Percentiles rank a stretch among this genome's conserved stretches.
These are phyloP conservation scores for Volvariella volvacea DNA, from an alignment of 1,284 basidiomycete species.

Conservation along the genomic window DNA sequence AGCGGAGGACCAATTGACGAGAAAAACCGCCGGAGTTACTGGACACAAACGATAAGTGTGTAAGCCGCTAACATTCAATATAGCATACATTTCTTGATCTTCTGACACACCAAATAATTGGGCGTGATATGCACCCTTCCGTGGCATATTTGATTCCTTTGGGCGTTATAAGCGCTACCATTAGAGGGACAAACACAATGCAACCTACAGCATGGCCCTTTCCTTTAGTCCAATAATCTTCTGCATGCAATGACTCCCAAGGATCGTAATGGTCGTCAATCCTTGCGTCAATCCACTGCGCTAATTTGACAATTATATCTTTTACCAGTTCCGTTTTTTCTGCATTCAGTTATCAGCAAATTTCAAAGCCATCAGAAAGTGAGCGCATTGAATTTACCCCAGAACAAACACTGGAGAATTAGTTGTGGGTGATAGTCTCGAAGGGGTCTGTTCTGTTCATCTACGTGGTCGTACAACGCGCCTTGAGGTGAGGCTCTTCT, in stretches of 20 bases:
- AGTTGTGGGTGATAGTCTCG: conserved; percentile 89
- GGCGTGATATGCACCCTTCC: background rate
- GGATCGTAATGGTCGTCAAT: conserved; percentile 9
- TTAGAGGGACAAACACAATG: too few relatives aligned
- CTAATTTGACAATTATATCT: conserved; percentile 67
- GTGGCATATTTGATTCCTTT: too few relatives aligned
- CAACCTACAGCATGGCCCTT: too few relatives aligned
- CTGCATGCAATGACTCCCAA: conserved; percentile 46
- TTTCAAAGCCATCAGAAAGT: background rate
- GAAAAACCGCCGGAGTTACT: conserved; percentile 63
- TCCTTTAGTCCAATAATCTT: conserved; percentile 17
- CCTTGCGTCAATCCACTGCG: conserved; percentile 25
- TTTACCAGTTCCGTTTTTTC: conserved; percentile 83
- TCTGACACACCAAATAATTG: conserved; percentile 37
- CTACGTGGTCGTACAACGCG: conserved; percentile 77
- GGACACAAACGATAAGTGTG: conserved; percentile 1
- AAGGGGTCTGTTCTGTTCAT: conserved; percentile 76
- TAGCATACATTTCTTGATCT: conserved; percentile 28
- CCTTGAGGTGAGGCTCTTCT: conserved; percentile 20
- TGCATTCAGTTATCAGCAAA: conserved; percentile 20
- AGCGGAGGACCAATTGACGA: conserved; percentile 47
- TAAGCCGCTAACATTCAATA: conserved; percentile 11
- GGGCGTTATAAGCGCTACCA: too few relatives aligned
- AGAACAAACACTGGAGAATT: conserved; percentile 84
- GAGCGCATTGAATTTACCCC: conserved; percentile 53